phyloP scores from a whole-genome alignment of 371 early-diverging fungal genomes.

The Zopfochytrium polystomum region DNA sequence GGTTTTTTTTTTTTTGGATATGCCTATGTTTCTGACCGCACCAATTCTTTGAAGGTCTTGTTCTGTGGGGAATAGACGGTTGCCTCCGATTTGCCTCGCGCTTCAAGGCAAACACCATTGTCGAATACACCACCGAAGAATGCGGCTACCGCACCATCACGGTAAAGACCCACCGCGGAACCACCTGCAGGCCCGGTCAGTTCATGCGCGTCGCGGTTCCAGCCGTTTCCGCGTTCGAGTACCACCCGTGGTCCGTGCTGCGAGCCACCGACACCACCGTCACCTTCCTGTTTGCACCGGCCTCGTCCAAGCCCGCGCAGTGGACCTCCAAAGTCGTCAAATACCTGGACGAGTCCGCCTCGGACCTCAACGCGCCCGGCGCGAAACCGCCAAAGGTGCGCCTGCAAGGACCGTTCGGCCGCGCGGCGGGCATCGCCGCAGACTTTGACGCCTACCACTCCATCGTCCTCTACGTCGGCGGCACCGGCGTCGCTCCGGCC shows the following conservation, averaged over 20 bases:
- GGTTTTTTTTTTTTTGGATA: no score
- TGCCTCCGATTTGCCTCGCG: slow-evolving; percentile 4
- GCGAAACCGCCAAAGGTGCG: neutral
- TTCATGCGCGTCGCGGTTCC: slow-evolving; percentile 25
- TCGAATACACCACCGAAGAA: neutral
- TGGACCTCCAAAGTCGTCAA: neutral
- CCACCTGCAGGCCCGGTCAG: slow-evolving; percentile 12
- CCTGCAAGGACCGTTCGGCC: slow-evolving; percentile 20
- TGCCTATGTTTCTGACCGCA: no score
- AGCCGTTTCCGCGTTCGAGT: slow-evolving; percentile 21
- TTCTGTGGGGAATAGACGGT: slow-evolving; percentile 13
- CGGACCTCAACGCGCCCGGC: neutral
- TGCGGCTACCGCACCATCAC: slow-evolving; percentile 18
- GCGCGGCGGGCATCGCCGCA: neutral
- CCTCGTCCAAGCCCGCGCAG: neutral
- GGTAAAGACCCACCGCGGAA: slow-evolving; percentile 2
- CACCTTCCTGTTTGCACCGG: slow-evolving; percentile 10
- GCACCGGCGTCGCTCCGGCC: slow-evolving; percentile 11
- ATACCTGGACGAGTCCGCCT: neutral
- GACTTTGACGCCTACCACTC: neutral
- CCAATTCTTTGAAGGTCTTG: slow-evolving; percentile 3
- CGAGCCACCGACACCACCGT: neutral
- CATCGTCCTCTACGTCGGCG: slow-evolving; percentile 11
- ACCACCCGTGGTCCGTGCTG: slow-evolving; percentile 23
- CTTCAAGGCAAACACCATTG: slow-evolving; percentile 3